Evolutionary conservation across 2,329 filamentous ascomycete genomes (phyloP), one percentile per base, ranked within the genome.

Genomic region (Septoria linicola): DNA sequence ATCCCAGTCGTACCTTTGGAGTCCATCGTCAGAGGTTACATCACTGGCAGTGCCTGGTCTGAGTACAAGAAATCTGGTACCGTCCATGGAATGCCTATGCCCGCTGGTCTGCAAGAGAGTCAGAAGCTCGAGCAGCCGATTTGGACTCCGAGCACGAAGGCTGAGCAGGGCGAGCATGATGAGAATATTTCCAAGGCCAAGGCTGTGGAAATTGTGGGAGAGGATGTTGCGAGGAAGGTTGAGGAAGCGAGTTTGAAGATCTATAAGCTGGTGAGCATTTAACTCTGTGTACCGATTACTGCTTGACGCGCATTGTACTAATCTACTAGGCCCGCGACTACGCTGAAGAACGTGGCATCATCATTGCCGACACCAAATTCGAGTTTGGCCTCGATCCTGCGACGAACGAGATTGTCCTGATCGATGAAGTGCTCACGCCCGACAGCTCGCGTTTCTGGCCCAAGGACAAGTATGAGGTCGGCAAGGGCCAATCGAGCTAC

Each of bases 21-120:
- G 72, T 87, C 84, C 36, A 92, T 92, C 56, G 88, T 95, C n/a
- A 83, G 89, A 51, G 90, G 90, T 60, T 95, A 95, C 74, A 83
- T 96, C 67, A 90, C 90, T 4, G 90, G 90, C 36, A 87, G 83
- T 39, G 89, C 88, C 0, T 95, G 88, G 86, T 78, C 78, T 32
- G 89, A 95, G 73, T 88, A 93, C 74, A 74, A 81, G 66, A 77
- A 80, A 59, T 77, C 72, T 16, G 87, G 88, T 45, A 95, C 89
- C 1, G 86, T 95, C 13, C 88, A 95, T 71, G 88, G 89, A 17
- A 84, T 91, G 59, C 66, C 77, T 13, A 76, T 89, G 59, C 80
- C 85, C 1, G 70, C 76, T 3, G 89, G 88, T 1, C 73, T 96
- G 57, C 71, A 78, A 65, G 85, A 88, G 69, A 89, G 83, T 63